Evolutionary conservation across 2,329 filamentous ascomycete genomes (phyloP), one percentile per base, ranked within the genome.

Genomic region (Fusarium secorum): DNA sequence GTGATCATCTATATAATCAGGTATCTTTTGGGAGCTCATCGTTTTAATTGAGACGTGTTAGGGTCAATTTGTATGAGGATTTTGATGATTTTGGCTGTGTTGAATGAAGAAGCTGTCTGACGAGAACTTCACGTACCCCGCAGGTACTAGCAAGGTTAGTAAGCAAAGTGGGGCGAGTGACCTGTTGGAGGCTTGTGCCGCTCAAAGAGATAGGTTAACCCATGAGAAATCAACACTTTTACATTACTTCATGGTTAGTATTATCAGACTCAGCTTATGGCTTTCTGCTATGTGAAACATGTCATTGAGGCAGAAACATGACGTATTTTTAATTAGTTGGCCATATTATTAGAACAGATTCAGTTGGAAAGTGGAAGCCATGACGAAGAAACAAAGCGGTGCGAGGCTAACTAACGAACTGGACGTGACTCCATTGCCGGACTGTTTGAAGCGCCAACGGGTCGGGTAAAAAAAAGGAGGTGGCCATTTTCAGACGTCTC

Each of bases 401-500:
- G 42, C 35, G 20, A 57, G n/a, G n/a, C 28, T 42, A 49, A 44
- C 39, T 52, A 33, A 55, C 30, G 18, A 57, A 30, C 38, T 51
- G 39, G 38, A 38, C 35, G 66, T 51, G 66, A 54, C 32, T 67
- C 54, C 51, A 57, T 49, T 54, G 24, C 60, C 32, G 42, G 64
- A 53, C 44, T 53, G 20, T 54, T 44, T 62, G 39, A 32, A 55
- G 67, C 22, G 22, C 32, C 24, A 26, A 26, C 18, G 60, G 49
- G 60, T 66, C 57, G 51, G 42, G 24, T 45, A 44, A 11, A 70
- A 74, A 74, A 75, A 72, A 71, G 73, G 73, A 73, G 66, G 66
- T 55, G 62, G 57, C 60, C 71, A 73, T 52, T 60, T 52, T 57
- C 41, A 65, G 30, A 24, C 10, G 10, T 48, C 28, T 32, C 63